Conservation (phyloP, 352 stramenopile genomes). For the Phytopythium sindhum region DNA sequence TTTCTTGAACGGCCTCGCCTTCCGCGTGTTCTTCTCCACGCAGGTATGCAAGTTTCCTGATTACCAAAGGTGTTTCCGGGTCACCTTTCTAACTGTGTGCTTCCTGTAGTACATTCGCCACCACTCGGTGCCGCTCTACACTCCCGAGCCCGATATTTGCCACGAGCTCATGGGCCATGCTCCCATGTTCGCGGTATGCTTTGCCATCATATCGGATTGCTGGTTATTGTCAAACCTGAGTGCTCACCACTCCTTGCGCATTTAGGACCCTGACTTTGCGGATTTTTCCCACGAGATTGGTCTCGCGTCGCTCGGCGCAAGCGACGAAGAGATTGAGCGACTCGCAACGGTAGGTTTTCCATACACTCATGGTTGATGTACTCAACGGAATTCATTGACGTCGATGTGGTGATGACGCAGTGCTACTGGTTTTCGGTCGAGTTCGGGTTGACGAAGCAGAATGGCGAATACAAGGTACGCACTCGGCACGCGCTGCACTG, state of each 20-base stretch:
- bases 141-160: constrained; percentile 97
- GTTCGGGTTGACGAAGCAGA: constrained; percentile 94
- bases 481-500: not conserved
- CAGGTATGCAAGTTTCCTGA: constrained; percentile 37
- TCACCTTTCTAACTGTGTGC: not conserved
- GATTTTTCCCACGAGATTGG: constrained; percentile 97
- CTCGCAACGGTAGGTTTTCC: constrained; percentile 77
- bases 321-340: constrained; percentile 93
- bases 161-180: constrained; percentile 96
- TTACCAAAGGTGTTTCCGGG: not conserved
- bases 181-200: constrained; percentile 93
- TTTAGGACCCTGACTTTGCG: constrained; percentile 94
- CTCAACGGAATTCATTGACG: not conserved
- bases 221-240: not conserved
- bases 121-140: constrained; percentile 95
- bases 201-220: not conserved
- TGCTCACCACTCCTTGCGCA: not conserved
- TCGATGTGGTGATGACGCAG: constrained; percentile 15
- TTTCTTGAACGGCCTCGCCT: constrained; percentile 97
- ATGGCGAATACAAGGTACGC: constrained; percentile 89
- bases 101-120: constrained; percentile 89
- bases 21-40: constrained; percentile 98
- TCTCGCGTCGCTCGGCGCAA: constrained; percentile 93
- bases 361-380: not conserved
- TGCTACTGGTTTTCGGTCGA: constrained; percentile 99